Conservation (phyloP, 1,284 basidiomycete genomes). For the Ganoderma meredithae region DNA sequence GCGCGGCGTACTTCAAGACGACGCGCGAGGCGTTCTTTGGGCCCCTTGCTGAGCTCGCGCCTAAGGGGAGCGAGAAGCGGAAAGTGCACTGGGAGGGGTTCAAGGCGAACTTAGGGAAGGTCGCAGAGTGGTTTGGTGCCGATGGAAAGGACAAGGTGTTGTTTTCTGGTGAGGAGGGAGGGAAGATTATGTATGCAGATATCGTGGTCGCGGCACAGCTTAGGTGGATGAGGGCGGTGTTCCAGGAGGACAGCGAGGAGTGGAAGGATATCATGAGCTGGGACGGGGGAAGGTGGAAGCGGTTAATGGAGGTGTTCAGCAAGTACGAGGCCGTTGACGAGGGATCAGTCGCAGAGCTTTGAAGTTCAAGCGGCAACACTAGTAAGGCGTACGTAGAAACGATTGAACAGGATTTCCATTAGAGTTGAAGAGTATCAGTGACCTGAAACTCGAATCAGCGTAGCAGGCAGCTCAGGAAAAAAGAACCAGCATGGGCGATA, state of each 20-base stretch:
- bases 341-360: conserved; percentile 6
- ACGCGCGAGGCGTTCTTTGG: conserved; percentile 46
- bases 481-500: background rate
- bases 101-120: conserved; percentile 38
- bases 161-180: conserved; percentile 33
- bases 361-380: background rate
- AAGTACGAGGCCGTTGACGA: conserved; percentile 37
- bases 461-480: background rate
- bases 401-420: background rate
- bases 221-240: conserved; percentile 41
- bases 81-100: conserved; percentile 43
- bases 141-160: conserved; percentile 38
- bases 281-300: conserved; percentile 49
- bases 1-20: conserved; percentile 47
- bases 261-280: conserved; percentile 47
- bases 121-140: conserved; percentile 43
- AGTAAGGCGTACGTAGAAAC: background rate
- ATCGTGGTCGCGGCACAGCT: conserved; percentile 42
- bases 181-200: conserved; percentile 44
- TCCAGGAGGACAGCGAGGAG: conserved; percentile 45
- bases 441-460: background rate
- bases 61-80: conserved; percentile 35
- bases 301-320: conserved; percentile 43
- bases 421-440: background rate
- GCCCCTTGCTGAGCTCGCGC: conserved; percentile 44